phyloP scores from a whole-genome alignment of 345 rosid genomes.

The Firmiana major region DNA sequence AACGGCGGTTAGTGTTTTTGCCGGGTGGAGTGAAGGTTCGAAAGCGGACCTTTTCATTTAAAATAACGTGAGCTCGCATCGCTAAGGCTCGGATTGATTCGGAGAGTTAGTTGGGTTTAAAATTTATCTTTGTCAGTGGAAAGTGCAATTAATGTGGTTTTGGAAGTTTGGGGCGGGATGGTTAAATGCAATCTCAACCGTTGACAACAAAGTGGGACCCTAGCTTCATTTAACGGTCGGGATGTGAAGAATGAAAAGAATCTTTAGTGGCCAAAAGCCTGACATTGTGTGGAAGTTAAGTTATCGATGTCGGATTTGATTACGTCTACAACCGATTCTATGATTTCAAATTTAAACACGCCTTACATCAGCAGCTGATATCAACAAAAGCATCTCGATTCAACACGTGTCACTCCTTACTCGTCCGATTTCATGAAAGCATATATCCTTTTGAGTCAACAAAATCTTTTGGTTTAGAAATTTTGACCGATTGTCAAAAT shows the following conservation, averaged over 20 bases:
- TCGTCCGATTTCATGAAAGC: background rate
- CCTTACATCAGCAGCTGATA: background rate
- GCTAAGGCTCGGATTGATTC: background rate
- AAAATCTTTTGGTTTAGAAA: background rate
- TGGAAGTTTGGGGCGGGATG: background rate
- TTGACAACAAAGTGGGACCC: background rate
- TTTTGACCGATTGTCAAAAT: background rate
- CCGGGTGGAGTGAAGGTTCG: background rate
- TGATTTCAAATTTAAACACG: background rate
- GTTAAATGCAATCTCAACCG: conserved; percentile 1
- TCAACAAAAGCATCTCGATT: background rate
- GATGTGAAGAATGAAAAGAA: conserved; percentile 18
- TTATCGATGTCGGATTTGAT: conserved; percentile 29
- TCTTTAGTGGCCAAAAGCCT: conserved; percentile 26
- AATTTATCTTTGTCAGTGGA: conserved; percentile 4
- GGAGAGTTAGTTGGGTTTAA: background rate
- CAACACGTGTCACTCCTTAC: background rate
- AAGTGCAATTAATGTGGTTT: background rate
- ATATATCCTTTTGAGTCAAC: background rate
- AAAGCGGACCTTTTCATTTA: background rate
- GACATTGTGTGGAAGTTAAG: conserved; percentile 44
- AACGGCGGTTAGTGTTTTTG: background rate
- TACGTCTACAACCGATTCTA: conserved; percentile 13
- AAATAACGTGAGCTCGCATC: conserved; percentile 1
- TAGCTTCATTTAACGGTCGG: background rate